Conservation (phyloP, 805 yeast species). For the Candida sakaeoensis region DNA sequence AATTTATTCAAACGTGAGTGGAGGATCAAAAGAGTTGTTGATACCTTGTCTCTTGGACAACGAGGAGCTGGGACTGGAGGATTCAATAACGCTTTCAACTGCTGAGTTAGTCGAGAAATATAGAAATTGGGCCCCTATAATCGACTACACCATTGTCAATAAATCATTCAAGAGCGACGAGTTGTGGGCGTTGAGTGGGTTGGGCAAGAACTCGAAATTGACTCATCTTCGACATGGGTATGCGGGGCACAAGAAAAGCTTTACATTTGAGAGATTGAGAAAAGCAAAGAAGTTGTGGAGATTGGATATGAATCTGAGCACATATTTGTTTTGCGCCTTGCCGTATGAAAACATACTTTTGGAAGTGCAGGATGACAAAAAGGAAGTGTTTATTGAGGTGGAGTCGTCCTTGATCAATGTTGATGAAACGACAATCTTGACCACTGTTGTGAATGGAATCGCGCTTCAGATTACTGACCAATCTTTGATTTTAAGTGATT, state of each 20-base stretch:
- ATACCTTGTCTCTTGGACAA: conserved; percentile 18
- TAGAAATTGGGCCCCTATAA: conserved; percentile 47
- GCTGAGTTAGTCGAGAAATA: conserved; percentile 24
- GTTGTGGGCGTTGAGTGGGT: conserved; percentile 41
- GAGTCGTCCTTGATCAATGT: conserved; percentile 15
- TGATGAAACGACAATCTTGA: conserved; percentile 16
- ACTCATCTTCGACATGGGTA: conserved; percentile 33
- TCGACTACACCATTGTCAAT: conserved; percentile 38
- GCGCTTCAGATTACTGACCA: conserved; percentile 1
- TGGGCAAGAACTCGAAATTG: conserved; percentile 30
- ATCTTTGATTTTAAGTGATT: conserved; percentile 19
- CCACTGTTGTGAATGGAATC: conserved; percentile 3
- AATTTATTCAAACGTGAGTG: conserved; percentile 40
- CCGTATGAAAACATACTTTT: conserved; percentile 36
- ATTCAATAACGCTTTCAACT: conserved; percentile 12
- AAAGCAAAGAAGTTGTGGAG: conserved; percentile 22
- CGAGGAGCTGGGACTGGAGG: not conserved
- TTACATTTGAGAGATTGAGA: conserved; percentile 26
- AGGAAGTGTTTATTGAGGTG: conserved; percentile 22
- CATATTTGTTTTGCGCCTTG: conserved; percentile 32
- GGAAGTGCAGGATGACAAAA: conserved; percentile 21
- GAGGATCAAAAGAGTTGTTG: conserved; percentile 33
- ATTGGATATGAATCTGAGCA: conserved; percentile 15
- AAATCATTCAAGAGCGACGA: conserved; percentile 28
- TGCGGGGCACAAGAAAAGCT: conserved; percentile 20